Evolutionary conservation across 1,284 basidiomycete genomes (phyloP), one percentile per base, ranked within the genome.

Genomic region (Puccinia triticina): DNA sequence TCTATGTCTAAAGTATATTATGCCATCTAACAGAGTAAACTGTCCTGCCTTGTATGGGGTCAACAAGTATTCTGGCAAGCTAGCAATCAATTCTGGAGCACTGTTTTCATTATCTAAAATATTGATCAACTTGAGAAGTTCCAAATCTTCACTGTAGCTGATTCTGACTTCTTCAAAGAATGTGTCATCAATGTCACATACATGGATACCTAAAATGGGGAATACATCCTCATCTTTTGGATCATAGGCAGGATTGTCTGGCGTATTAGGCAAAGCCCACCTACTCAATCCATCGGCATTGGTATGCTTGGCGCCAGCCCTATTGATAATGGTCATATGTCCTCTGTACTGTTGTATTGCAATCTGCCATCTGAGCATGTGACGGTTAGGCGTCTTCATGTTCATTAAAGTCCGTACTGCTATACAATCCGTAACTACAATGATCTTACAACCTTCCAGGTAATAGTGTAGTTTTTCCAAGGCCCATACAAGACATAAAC

Each of bases 361-460:
- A 34, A 66, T 66, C 29, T 66, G 29, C 61, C 61, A 66, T 40
- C 61, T 66, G 21, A 66, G 61, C 61, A 66, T 66, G 12, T 43
- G 40, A 7, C 40, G 4, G 12, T 43, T 43, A 43, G 40, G 40
- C 7, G 40, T 43, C 40, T 66, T 66, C 61, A 66, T 66, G 29
- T 66, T 66, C 16, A 66, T 34, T 21, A 66, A 26, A 12, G 40
- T 43, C 29, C 26, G 11, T 66, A 29, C 16, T 7, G 61, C 29
- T n/a, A 11, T 66, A 5, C 29, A 66, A 29, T 66, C 61, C 2
- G 61, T 66, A 14, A 66, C 29, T 12, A 66, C 16, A 14, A 34
- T 4, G 26, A 32, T 14, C 5, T 34, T 40, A 34, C 11, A 32
- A 14, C 61, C 61, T 66, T 66, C 61, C 4, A 66, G 26, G 12